Evolutionary conservation across 768 basidiomycete species (phyloP), one percentile per base, ranked within the genome.

Genomic region (Podaxis pistillaris): DNA sequence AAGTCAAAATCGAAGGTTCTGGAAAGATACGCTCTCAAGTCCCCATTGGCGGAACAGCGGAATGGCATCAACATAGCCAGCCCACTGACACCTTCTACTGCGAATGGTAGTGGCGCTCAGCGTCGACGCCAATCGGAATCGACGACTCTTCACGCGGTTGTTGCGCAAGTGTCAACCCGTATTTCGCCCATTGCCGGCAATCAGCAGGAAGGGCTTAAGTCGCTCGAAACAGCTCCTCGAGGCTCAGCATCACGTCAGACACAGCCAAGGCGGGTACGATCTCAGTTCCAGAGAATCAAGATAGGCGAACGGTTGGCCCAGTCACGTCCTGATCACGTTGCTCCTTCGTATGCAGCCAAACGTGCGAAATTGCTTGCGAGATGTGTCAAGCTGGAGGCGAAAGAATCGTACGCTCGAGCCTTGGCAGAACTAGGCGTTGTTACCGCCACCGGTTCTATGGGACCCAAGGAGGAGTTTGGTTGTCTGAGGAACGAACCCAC

Each of bases 291-390:
- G 33, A 64, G 75, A 19, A 58, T 75, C 9, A 54, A 68, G 4
- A 74, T 74, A 44, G 78, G 78, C 0, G 78, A 81, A 40, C 78
- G 76, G 37, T 70, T 86, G 15, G 75, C 78, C 3, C 68, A 66
- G 13, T 81, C 80, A 11, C 76, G 78, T 28, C 84, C 83, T 2
- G 76, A 80, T 58, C 73, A 78, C 7, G 76, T 79, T 1, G 68
- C 68, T 6, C 67, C 73, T 2, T 69, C 74, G 0, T 79, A 77
- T 60, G 40, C 60, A 54, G 65, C 47, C 51, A 74, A 71, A 56
- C 67, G 71, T 9, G 71, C 72, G 13, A 68, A 64, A 53, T 60
- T 70, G 13, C 46, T 68, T 19, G 70, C 64, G 19, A 60, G 66
- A 24, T 53, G 63, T 17, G 62, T 51, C 13, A 67, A 56, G 30